A percentile compares a stretch with the other conserved stretches of the same genome.
Conservation (phyloP, 2,329 filamentous ascomycete species). For the Fusarium setosum region DNA sequence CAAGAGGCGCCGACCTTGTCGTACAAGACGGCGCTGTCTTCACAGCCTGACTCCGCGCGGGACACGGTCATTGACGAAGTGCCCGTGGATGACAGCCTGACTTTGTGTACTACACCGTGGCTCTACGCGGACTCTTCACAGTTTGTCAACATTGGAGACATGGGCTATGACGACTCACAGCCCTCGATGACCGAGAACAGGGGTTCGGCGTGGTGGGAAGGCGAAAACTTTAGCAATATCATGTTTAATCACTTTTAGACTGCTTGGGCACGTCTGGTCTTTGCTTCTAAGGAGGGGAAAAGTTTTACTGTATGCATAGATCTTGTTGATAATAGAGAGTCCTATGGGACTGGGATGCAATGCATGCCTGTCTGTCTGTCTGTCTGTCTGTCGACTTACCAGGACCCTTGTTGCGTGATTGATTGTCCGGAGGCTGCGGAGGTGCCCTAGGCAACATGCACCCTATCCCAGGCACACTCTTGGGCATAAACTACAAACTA, state of each 20-base stretch:
- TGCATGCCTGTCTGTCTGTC: background rate
- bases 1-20: conserved; percentile 59
- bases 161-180: conserved; percentile 47
- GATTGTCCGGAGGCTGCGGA: too few species aligned
- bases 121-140: conserved; percentile 56
- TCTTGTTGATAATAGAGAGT: too few species aligned
- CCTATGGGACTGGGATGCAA: background rate
- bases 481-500: background rate
- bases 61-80: conserved; percentile 44
- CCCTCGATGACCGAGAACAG: conserved; percentile 35
- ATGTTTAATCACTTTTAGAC: conserved; percentile 53
- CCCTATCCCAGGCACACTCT: background rate
- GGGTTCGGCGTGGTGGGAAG: conserved; percentile 55
- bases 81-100: conserved; percentile 50
- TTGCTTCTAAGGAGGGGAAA: background rate
- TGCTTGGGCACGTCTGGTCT: background rate
- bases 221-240: conserved; percentile 51
- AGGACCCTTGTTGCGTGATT: too few species aligned
- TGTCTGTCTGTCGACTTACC: too few species aligned
- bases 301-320: background rate
- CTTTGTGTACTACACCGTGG: conserved; percentile 56
- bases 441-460: too few species aligned
- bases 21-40: conserved; percentile 44
- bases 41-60: conserved; percentile 38
- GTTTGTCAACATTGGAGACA: conserved; percentile 51